These are phyloP conservation scores for Mrakia blollopis DNA, from an alignment of 768 basidiomycete species.

Conservation along the genomic window DNA sequence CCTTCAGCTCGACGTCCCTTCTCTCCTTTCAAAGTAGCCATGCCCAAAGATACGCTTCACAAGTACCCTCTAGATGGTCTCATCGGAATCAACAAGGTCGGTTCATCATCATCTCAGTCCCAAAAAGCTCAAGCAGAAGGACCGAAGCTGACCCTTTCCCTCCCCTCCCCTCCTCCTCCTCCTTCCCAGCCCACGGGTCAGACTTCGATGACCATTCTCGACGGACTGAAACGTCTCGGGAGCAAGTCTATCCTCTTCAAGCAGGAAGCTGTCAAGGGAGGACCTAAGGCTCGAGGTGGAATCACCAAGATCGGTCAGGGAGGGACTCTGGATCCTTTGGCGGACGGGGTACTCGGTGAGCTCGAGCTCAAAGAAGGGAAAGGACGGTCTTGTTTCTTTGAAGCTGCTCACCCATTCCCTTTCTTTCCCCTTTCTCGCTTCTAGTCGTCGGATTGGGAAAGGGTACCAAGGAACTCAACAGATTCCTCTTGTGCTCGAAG, in stretches of 20 bases:
- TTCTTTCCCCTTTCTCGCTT: background rate
- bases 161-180: background rate
- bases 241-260: conserved; percentile 69
- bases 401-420: conserved; percentile 3
- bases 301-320: conserved; percentile 82
- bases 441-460: conserved; percentile 82
- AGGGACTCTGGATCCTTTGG: conserved; percentile 92
- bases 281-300: conserved; percentile 45
- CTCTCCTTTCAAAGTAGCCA: conserved; percentile 38
- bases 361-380: background rate
- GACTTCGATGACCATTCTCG: conserved; percentile 84
- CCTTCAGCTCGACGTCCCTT: background rate
- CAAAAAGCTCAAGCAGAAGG: too few species aligned
- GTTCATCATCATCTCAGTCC: background rate
- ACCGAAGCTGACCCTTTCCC: background rate
- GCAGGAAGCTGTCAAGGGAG: conserved; percentile 49
- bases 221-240: conserved; percentile 76
- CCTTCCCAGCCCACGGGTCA: conserved; percentile 67
- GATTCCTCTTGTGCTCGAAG: conserved; percentile 86
- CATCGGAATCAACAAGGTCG: conserved; percentile 28
- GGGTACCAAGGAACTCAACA: conserved; percentile 77
- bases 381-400: background rate
- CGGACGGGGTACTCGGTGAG: conserved; percentile 87
- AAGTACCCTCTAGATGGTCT: conserved; percentile 62
- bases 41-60: conserved; percentile 62